A percentile compares a stretch with the other conserved stretches of the same genome.
Conservation (phyloP, 305 asterid genomes). For the Fraxinus platypoda region DNA sequence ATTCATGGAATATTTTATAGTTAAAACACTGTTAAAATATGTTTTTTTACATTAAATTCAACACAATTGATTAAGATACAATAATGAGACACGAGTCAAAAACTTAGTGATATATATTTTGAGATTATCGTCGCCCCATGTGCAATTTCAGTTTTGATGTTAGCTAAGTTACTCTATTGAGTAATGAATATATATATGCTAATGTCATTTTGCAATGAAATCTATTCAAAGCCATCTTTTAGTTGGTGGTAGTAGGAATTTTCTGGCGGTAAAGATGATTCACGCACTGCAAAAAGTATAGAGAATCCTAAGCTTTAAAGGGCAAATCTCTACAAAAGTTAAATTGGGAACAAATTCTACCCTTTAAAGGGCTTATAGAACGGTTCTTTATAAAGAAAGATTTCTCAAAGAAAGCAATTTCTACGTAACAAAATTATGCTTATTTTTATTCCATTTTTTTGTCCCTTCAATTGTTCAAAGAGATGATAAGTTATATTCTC, state of each 20-base stretch:
- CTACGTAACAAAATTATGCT: not conserved
- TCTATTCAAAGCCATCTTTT: not conserved
- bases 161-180: not conserved
- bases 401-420: conserved; percentile 18
- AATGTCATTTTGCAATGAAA: not conserved
- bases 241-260: conserved; percentile 5
- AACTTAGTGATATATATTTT: not conserved
- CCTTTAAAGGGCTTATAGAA: conserved; percentile 15
- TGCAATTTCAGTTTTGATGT: not conserved
- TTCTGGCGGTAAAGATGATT: not conserved
- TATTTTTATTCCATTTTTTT: conserved; percentile 16
- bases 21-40: not conserved
- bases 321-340: conserved; percentile 24
- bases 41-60: not conserved
- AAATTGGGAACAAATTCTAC: conserved; percentile 41
- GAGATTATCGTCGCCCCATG: not conserved
- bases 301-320: conserved; percentile 44
- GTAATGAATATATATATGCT: not conserved
- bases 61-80: not conserved
- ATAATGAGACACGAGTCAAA: not conserved
- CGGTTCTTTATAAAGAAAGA: not conserved
- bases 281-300: not conserved
- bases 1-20: not conserved
- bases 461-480: not conserved
- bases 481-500: not conserved